phyloP scores from a whole-genome alignment of 176 grass and related monocot genomes.

The Miscanthus lutarioriparius region DNA sequence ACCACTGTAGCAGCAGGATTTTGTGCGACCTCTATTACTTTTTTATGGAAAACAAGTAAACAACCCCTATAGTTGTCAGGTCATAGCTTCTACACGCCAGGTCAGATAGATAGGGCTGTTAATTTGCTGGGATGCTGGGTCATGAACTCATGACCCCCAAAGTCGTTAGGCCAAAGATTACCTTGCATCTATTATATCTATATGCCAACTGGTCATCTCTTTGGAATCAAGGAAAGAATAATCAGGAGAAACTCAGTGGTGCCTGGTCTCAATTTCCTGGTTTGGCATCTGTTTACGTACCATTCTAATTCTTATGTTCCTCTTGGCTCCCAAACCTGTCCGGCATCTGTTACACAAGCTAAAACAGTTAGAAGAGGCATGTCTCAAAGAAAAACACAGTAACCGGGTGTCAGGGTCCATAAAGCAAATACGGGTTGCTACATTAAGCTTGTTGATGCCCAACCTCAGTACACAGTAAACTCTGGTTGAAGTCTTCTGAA shows the following conservation, averaged over 20 bases:
- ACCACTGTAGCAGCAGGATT: not conserved
- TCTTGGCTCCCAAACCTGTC: not conserved
- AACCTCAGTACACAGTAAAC: not conserved
- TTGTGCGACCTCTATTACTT: not conserved
- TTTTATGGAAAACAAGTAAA: too few relatives aligned
- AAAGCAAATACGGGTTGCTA: not conserved
- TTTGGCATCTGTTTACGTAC: not conserved
- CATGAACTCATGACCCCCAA: not conserved
- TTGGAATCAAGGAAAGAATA: not conserved
- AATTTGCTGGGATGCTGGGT: not conserved
- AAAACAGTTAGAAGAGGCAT: not conserved
- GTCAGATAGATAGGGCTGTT: not conserved
- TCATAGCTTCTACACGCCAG: not conserved
- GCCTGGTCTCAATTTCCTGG: not conserved
- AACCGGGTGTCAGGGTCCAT: not conserved
- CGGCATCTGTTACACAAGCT: not conserved
- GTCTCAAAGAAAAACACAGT: not conserved
- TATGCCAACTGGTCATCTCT: not conserved
- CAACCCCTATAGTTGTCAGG: not conserved
- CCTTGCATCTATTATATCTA: not conserved
- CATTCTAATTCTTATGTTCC: not conserved
- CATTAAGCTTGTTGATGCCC: not conserved
- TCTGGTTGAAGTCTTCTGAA: not conserved
- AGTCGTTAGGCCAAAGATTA: conserved; percentile 11
- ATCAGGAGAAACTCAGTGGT: not conserved